Evolutionary conservation across 495 filamentous ascomycete genomes (phyloP), one percentile per base, ranked within the genome.

Genomic region (Margaritispora aquatica): DNA sequence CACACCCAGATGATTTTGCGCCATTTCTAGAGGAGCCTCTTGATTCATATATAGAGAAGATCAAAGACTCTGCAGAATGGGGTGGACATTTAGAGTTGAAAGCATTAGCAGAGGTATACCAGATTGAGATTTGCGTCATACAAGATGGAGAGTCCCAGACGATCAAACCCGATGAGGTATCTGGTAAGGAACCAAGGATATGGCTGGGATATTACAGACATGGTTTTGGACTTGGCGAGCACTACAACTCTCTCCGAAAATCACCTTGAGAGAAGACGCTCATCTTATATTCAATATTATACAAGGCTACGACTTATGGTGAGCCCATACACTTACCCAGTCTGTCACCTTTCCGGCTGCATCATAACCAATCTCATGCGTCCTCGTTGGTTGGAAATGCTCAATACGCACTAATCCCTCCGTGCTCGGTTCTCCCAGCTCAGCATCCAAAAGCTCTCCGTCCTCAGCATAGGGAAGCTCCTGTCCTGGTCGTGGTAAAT

Each of bases 191-290:
- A 17, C 66, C 75, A 9, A 73, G 75, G 61, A 77, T 97, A 27
- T 98, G 94, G 94, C 72, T 98, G 71, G 92, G 90, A 22, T 98
- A 97, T 73, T 97, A 97, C 73, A 77, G 88, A 60, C 92, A 97
- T 74, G 85, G 85, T 54, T 97, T 90, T 75, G 92, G 92, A 1
- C 75, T 97, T 19, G 94, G 94, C 13, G 93, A 97, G 77, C 94
- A 98, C 74, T 98, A 97, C 74, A 98, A 97, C 68, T 96, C 92
- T 22, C 74, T 98, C 55, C 67, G 83, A 60, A 83, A 73, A 72
- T 57, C 47, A 54, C 38, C 58, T 51, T 64, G 61, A 64, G 29
- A 8, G 15, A 3, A 9, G 17, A 44, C 19, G 36, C 29, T 5
- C 38, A 8, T 8, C 7, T 9, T 27, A n/a, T 4, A 26, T 54